A percentile compares a stretch with the other conserved stretches of the same genome.
Conservation (phyloP, 139 green algal species). For the Tetraselmis chui region DNA sequence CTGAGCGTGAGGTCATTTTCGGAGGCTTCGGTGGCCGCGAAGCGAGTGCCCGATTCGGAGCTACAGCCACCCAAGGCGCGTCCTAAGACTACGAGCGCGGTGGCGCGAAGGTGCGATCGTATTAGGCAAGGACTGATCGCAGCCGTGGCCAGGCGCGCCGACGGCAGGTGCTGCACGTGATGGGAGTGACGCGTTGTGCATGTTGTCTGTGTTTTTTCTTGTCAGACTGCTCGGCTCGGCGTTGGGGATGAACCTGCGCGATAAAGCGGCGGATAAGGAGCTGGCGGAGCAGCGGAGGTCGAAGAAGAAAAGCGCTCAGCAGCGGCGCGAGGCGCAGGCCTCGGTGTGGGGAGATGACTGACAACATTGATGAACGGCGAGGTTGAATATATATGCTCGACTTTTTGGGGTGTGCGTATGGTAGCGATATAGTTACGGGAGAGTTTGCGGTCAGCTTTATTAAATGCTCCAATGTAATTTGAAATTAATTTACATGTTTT, state of each 20-base stretch:
- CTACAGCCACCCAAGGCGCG: background rate
- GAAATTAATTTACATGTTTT: no score
- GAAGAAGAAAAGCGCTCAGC: background rate
- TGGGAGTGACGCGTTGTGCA: no score
- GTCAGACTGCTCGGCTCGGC: background rate
- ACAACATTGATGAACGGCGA: no score
- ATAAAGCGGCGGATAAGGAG: background rate
- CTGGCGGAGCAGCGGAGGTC: background rate
- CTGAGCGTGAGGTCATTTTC: background rate
- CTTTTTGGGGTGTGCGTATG: no score
- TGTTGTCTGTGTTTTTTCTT: no score
- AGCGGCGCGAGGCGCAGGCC: background rate
- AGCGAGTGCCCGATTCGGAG: background rate
- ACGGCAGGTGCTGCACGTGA: no score
- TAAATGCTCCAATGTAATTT: no score
- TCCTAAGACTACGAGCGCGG: background rate
- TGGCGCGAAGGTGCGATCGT: background rate
- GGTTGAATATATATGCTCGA: no score
- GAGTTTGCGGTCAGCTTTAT: no score
- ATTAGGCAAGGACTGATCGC: no score
- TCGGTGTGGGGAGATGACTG: background rate
- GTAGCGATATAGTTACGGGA: no score
- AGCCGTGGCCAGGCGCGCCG: no score
- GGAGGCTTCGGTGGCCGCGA: background rate
- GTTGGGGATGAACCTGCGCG: background rate